These are phyloP conservation scores for Syzygium jambos DNA, from an alignment of 345 rosid genomes.

Conservation along the genomic window DNA sequence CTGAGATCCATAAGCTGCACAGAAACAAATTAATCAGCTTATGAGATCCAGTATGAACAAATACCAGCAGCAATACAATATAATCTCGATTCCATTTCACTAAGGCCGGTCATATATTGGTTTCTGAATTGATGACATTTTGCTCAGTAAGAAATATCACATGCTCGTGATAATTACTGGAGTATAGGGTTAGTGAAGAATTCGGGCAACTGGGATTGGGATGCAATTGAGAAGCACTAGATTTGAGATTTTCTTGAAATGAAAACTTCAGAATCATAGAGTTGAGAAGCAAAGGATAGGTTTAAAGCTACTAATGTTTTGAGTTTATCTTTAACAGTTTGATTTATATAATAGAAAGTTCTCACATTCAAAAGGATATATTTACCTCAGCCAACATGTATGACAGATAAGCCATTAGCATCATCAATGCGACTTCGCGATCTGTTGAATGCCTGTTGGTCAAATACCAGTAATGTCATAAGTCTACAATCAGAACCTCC, in stretches of 20 bases:
- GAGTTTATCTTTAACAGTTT: neutral
- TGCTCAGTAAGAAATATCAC: neutral
- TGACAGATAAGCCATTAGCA: constrained; percentile 64
- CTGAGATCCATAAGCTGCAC: constrained; percentile 58
- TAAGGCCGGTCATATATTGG: neutral
- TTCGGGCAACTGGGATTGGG: neutral
- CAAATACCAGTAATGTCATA: neutral
- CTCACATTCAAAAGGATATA: neutral
- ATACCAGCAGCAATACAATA: neutral
- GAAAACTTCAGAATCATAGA: neutral
- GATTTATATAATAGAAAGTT: neutral
- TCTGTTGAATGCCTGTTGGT: constrained; percentile 57
- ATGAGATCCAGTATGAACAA: neutral
- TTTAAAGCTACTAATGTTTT: neutral
- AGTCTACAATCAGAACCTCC: neutral
- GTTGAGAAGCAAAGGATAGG: neutral
- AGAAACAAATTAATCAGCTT: neutral
- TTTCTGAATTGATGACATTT: neutral
- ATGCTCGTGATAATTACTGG: neutral
- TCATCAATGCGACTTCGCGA: constrained; percentile 59
- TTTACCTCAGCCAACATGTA: constrained; percentile 68
- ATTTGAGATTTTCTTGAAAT: neutral
- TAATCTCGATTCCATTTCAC: neutral
- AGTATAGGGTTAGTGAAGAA: neutral
- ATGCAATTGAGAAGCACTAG: neutral